Conservation (phyloP, 495 filamentous ascomycete genomes). For the Penicillium coprophilum region DNA sequence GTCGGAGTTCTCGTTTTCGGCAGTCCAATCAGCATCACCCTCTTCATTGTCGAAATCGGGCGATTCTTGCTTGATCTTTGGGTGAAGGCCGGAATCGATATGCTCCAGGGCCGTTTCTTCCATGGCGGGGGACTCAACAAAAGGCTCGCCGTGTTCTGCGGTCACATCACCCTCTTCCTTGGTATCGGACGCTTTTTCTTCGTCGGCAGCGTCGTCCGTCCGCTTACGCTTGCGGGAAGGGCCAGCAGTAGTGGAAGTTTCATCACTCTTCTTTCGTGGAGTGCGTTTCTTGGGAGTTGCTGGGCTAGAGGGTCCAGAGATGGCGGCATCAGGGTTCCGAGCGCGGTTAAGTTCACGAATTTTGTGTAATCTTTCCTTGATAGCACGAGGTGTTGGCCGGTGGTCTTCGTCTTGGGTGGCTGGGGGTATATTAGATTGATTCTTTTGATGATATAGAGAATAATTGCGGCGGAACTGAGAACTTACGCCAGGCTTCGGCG, state of each 20-base stretch:
- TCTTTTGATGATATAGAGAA: neutral
- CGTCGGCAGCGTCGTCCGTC: neutral
- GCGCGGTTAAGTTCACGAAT: neutral
- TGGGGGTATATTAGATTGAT: neutral
- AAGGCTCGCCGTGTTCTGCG: neutral
- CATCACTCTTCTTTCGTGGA: neutral
- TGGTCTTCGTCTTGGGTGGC: neutral
- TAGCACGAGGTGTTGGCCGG: neutral
- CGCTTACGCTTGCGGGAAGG: neutral
- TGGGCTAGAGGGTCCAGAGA: neutral
- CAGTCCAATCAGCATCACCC: neutral
- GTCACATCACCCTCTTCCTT: neutral
- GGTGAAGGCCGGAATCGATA: neutral
- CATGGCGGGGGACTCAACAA: neutral
- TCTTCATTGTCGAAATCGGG: neutral
- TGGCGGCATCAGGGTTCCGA: neutral
- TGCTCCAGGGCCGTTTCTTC: fast-evolving
- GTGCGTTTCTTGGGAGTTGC: neutral
- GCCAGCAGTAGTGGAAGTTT: neutral
- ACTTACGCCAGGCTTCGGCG: neutral
- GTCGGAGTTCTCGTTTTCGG: neutral
- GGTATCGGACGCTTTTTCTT: neutral
- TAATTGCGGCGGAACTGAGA: neutral
- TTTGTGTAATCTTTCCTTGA: neutral
- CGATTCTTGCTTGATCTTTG: neutral